Conservation (phyloP, 441 rosid genomes). For the Mallotus repandus region DNA sequence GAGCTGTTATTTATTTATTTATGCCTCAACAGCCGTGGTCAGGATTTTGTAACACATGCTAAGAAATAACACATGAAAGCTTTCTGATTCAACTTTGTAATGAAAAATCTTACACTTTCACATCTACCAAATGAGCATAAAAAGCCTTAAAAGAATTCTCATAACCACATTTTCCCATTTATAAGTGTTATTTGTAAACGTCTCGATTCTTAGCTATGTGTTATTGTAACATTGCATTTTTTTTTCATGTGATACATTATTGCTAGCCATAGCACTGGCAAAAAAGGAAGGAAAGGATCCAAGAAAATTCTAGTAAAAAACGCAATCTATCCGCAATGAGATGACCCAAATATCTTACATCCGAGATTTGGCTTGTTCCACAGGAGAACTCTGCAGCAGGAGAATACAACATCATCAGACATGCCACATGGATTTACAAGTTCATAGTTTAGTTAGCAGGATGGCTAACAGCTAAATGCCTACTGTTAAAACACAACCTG, state of each 20-base stretch:
- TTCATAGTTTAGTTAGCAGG: not conserved
- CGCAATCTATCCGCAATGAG: not conserved
- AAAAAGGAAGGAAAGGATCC: not conserved
- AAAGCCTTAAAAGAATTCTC: too few species aligned
- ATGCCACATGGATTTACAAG: not conserved
- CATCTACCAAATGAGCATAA: too few species aligned
- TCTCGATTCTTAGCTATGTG: not conserved
- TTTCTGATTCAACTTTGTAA: too few species aligned
- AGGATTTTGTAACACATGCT: too few species aligned
- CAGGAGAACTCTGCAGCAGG: conserved; percentile 58
- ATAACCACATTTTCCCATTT: not conserved
- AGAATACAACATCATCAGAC: conserved; percentile 10
- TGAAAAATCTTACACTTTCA: too few species aligned
- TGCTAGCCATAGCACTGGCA: not conserved
- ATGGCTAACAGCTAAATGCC: not conserved
- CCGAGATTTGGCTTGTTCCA: conserved; percentile 58
- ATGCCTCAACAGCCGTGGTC: too few species aligned
- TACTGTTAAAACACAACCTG: too few species aligned
- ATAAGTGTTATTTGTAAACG: not conserved
- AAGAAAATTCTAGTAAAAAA: not conserved
- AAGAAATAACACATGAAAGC: too few species aligned
- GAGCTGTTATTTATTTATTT: too few species aligned
- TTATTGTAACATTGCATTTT: not conserved
- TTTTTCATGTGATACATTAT: conserved; percentile 6
- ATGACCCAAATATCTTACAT: conserved; percentile 32